Base-by-base conservation (phyloP, 108 stramenopile genomes). In the Cylindrotheca fusiformis region DNA sequence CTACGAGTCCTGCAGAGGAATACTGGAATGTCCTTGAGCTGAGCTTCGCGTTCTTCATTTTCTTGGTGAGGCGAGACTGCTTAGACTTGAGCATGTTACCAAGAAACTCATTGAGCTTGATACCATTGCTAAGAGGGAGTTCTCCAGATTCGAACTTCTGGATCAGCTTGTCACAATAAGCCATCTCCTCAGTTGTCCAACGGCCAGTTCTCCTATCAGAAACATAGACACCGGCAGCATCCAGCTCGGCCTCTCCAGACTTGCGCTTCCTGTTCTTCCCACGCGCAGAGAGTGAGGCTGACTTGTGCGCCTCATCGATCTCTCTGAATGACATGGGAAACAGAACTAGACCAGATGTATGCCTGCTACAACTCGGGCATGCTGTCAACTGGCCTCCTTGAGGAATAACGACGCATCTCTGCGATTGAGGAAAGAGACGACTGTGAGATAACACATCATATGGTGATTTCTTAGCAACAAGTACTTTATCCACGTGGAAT, bases 11-110 rank as follows among this genome's bases (percentile, higher is more conserved):
- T 2, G 80, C 83, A 25, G 36, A 30, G 1, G 60, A 59, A 1
- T 69, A 58, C 41, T 82, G 56, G 50, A 85, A 93, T 4, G 78
- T 81, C 68, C 78, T 82, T 2, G 79, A 72, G 50, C 78, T 80
- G 29, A 93, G 57, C 46, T 86, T 85, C 23, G 92, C 92, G 63
- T 93, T 93, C 71, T 93, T 93, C 92, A 93, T 93, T 48, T 93
- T 93, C 64, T 93, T 93, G 18, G 92, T 93, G 2, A 93, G 75
- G 52, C 92, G 84, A 32, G 76, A 78, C 58, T 93, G 92, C 60
- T 93, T 93, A 21, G 81, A 82, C 69, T 90, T 90, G 28, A 93
- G 70, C 92, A 93, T 93, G 63, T 69, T 75, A 0, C 62, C 68
- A 2, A 93, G 44, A 53, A 93, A 93, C 28, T 93, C 92, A 30